Percentiles rank a stretch among this genome's conserved stretches.
These are phyloP conservation scores for Pugionium cornutum DNA, from an alignment of 345 rosid genomes.

Conservation along the genomic window DNA sequence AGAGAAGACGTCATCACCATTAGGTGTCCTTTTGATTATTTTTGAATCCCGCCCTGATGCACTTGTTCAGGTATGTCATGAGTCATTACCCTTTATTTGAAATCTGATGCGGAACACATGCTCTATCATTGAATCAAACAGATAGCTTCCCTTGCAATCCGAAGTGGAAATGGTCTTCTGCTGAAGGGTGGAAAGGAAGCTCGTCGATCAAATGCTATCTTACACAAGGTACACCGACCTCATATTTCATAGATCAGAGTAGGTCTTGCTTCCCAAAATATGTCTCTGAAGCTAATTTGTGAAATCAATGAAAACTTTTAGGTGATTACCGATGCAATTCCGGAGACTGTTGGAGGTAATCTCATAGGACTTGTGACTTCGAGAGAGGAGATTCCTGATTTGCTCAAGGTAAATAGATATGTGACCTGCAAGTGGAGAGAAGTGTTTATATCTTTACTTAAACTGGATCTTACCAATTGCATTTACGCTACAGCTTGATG, in stretches of 20 bases:
- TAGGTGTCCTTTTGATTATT: slow-evolving; percentile 94
- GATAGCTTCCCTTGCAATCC: slow-evolving; percentile 94
- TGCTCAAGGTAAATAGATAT: slow-evolving; percentile 69
- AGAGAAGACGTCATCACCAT: slow-evolving; percentile 92
- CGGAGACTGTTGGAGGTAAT: slow-evolving; percentile 69
- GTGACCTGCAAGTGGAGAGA: slow-evolving; percentile 21
- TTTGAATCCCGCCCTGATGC: slow-evolving; percentile 99
- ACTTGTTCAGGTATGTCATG: slow-evolving; percentile 73
- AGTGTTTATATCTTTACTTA: slow-evolving; percentile 14
- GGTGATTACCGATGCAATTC: slow-evolving; percentile 92
- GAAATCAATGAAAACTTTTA: slow-evolving; percentile 30
- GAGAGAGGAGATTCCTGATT: slow-evolving; percentile 95
- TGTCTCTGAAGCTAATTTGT: slow-evolving; percentile 7
- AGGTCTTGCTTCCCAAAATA: slow-evolving; percentile 18
- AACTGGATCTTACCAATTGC: slow-evolving; percentile 29
- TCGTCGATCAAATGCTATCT: slow-evolving; percentile 80
- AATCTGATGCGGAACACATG: slow-evolving; percentile 12
- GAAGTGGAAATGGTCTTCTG: slow-evolving; percentile 93
- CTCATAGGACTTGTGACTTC: slow-evolving; percentile 94
- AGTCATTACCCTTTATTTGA: slow-evolving; percentile 16
- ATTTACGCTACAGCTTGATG: slow-evolving; percentile 76
- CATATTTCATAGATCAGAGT: slow-evolving; percentile 17
- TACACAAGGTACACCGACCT: slow-evolving; percentile 67
- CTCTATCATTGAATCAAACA: slow-evolving; percentile 43
- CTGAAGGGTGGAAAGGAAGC: slow-evolving; percentile 99